These are phyloP conservation scores for Metarhizium anisopliae DNA, from an alignment of 2,329 filamentous ascomycete species.

Conservation along the genomic window DNA sequence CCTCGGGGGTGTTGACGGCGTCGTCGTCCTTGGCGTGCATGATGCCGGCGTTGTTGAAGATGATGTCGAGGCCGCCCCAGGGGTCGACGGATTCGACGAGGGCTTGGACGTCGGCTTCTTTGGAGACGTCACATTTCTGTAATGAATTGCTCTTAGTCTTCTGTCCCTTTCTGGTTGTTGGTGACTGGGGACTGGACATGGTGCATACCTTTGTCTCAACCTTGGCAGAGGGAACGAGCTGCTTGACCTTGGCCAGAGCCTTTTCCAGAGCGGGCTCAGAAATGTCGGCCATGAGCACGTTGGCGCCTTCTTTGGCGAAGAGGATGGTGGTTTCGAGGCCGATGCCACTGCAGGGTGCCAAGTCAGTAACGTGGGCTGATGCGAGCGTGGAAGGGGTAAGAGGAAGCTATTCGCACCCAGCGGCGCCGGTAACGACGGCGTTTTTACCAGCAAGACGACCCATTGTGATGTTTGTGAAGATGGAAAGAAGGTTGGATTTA, in stretches of 20 bases:
- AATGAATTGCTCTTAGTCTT: too few species aligned
- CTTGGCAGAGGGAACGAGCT: slow-evolving; percentile 54
- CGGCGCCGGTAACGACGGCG: slow-evolving; percentile 72
- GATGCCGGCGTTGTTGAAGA: slow-evolving; percentile 97
- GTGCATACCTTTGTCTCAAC: slow-evolving; percentile 48
- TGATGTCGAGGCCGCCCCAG: slow-evolving; percentile 83
- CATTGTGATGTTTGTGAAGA: slow-evolving; percentile 12
- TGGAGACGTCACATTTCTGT: slow-evolving; percentile 67
- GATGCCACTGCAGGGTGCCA: slow-evolving; percentile 56
- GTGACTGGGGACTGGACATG: not conserved
- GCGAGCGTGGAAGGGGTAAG: not conserved
- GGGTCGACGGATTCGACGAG: slow-evolving; percentile 66
- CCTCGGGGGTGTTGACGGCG: slow-evolving; percentile 76
- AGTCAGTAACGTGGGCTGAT: not conserved
- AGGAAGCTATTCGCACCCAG: slow-evolving; percentile 48
- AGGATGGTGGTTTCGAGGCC: slow-evolving; percentile 87
- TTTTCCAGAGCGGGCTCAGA: slow-evolving; percentile 69
- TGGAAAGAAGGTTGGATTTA: not conserved
- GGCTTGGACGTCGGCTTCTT: slow-evolving; percentile 68
- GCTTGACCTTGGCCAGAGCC: slow-evolving; percentile 64
- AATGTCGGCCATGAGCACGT: slow-evolving; percentile 78
- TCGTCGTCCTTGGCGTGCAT: slow-evolving; percentile 82
- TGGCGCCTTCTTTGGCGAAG: slow-evolving; percentile 81
- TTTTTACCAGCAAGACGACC: slow-evolving; percentile 53
- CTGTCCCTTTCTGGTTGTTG: not conserved